Evolutionary conservation across 2,329 filamentous ascomycete genomes (phyloP).

Genomic region (Tetracladium maxilliforme): DNA sequence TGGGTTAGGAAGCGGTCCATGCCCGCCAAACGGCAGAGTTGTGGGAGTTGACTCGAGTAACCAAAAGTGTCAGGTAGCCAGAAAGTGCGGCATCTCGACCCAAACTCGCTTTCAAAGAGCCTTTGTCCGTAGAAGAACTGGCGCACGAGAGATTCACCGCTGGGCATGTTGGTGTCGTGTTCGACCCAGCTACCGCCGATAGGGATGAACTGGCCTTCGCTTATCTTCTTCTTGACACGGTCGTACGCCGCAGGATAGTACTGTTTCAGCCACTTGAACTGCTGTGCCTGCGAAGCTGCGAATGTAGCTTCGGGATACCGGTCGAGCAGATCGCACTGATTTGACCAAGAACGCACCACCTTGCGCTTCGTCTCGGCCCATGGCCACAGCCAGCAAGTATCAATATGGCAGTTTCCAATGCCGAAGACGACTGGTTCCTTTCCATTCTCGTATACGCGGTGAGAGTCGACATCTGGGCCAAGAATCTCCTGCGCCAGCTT

Average conservation of each 20-base stretch:
- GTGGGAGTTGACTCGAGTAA: constrained; percentile 88
- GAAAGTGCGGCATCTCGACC: constrained; percentile 77
- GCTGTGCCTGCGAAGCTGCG: constrained; percentile 84
- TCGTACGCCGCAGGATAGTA: constrained; percentile 81
- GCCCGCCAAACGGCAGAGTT: constrained; percentile 83
- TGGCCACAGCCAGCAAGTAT: constrained; percentile 97
- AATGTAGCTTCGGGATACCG: constrained; percentile 90
- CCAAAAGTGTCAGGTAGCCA: constrained; percentile 98
- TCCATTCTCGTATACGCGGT: constrained; percentile 67
- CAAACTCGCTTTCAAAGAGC: constrained; percentile 89
- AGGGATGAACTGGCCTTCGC: constrained; percentile 80
- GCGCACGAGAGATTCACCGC: constrained; percentile 82
- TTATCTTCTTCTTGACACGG: constrained; percentile 81
- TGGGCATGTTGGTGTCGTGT: constrained; percentile 95
- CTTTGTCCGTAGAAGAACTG: constrained; percentile 94
- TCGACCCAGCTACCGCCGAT: constrained; percentile 98
- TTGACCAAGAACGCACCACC: constrained; percentile 89
- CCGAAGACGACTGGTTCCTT: constrained; percentile 68
- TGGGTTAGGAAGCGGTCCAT: constrained; percentile 97
- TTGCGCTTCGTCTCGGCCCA: constrained; percentile 97
- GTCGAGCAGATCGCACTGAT: constrained; percentile 90
- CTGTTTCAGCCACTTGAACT: constrained; percentile 93
- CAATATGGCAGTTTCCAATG: constrained; percentile 95
- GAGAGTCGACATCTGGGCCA: constrained; percentile 66
- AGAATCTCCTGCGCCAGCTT: constrained; percentile 75